Evolutionary conservation across 2,329 filamentous ascomycete species (phyloP), one percentile per base, ranked within the genome.

Genomic region (Tricladium varicosporioides): DNA sequence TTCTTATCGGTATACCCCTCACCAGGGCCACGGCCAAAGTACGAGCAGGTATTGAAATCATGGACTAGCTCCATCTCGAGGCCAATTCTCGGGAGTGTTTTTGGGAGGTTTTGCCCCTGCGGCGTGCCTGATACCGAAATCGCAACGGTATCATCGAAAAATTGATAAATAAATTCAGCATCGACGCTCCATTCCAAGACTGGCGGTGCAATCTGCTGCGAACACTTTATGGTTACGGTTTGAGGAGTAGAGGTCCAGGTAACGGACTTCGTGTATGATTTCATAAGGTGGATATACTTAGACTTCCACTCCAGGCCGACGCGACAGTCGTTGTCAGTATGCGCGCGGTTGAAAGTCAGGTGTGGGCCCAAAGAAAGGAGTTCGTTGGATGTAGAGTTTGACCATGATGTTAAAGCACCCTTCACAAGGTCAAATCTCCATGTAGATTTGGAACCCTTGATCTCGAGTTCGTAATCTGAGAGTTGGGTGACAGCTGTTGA

Each of bases 1-100:
- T 88, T 87, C 73, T 81, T 86, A 72, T 91, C 87, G 14, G 74
- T 73, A 73, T 89, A 91, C 10, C 78, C 81, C 69, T 89, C 85
- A 1, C 83, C 83, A 0, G 84, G 84, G 0, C 87, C 87, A 3
- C 83, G 80, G 5, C 87, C 86, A 64, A 84, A 88, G 86, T 86
- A 91, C 8, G 73, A 69, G 2, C 81, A 79, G 1, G 70, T 62
- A 49, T 80, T 73, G 19, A 85, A 76, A 0, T 69, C 53, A 33
- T 74, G 69, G 4, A 75, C 73, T 0, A 87, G 69, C 33, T 77
- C 75, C 4, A 88, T 65, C 51, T 84, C 78, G 2, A 89, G 72
- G 0, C 87, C 87, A 19, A 87, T 76, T 8, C 86, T 78, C 0
- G 87, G 85, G 0, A 89, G 70, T 40, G 81, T 80, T 3, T 72